phyloP scores from a whole-genome alignment of 208 protist genomes.

The Strigomonas galati region DNA sequence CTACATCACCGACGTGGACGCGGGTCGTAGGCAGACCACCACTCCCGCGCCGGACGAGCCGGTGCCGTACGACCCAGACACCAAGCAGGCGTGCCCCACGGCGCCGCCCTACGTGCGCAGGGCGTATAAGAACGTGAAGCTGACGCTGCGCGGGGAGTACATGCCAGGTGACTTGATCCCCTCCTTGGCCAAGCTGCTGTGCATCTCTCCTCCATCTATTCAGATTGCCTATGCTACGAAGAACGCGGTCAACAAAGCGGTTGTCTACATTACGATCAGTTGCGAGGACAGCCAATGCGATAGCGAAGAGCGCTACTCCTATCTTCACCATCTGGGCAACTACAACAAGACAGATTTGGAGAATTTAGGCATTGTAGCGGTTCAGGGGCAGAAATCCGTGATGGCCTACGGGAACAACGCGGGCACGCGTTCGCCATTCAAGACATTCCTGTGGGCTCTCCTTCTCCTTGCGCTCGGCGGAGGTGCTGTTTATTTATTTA shows the following conservation, averaged over 20 bases:
- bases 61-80: conserved; percentile 50
- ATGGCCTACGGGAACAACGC: background rate
- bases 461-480: conserved; percentile 11
- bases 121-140: conserved; percentile 40
- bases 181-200: conserved; percentile 40
- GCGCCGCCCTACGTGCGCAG: conserved; percentile 27
- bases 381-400: conserved; percentile 6
- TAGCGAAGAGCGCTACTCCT: conserved; percentile 57
- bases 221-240: conserved; percentile 31
- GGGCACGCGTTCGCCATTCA: background rate
- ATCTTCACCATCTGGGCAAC: conserved; percentile 35
- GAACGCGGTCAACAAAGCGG: conserved; percentile 22
- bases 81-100: conserved; percentile 42
- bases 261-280: conserved; percentile 50
- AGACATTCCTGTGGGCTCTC: background rate
- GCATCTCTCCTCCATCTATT: conserved; percentile 41
- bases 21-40: conserved; percentile 1
- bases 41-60: conserved; percentile 3
- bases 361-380: conserved; percentile 8
- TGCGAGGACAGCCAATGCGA: conserved; percentile 54
- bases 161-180: conserved; percentile 22
- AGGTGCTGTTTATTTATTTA: conserved; percentile 20
- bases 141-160: conserved; percentile 28
- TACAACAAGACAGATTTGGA: too few relatives aligned
- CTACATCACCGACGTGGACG: conserved; percentile 38